Percentiles rank a stretch among this genome's conserved stretches.
These are phyloP conservation scores for Pseudotsuga menziesii DNA, from an alignment of 75 land plant genomes.

Conservation along the genomic window DNA sequence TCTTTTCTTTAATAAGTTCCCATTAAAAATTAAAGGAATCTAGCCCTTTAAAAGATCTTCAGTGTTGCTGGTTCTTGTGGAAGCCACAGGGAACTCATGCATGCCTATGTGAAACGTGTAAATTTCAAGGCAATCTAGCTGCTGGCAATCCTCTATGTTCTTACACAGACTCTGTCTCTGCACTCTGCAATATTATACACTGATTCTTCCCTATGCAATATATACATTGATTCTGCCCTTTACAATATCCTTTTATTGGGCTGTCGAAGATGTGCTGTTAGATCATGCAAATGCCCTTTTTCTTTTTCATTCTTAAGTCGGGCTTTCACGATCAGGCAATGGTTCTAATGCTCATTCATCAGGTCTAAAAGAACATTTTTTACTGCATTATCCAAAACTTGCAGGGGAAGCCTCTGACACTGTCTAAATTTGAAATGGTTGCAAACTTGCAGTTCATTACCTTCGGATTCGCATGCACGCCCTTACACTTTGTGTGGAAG, in stretches of 20 bases:
- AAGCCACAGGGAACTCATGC: constrained; percentile 33
- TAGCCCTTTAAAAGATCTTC: not conserved
- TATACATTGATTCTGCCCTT: too few relatives aligned
- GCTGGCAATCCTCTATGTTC: constrained; percentile 25
- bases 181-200: too few relatives aligned
- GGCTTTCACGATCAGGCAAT: constrained; percentile 15
- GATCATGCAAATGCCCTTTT: constrained; percentile 20
- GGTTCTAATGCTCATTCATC: constrained; percentile 22
- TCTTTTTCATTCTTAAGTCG: constrained; percentile 22
- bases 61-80: not conserved
- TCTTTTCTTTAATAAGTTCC: not conserved
- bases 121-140: constrained; percentile 32
- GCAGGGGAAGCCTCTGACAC: not conserved
- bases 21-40: not conserved
- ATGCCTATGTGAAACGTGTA: constrained; percentile 32
- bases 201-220: too few relatives aligned
- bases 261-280: constrained; percentile 22
- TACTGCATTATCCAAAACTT: not conserved
- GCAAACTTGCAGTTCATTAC: constrained; percentile 47
- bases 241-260: constrained; percentile 25
- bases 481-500: constrained; percentile 75
- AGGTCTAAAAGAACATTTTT: constrained; percentile 6
- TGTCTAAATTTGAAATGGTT: not conserved
- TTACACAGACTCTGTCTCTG: constrained; percentile 22
- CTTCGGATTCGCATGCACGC: constrained; percentile 67